Evolutionary conservation across 1,139 yeast genomes (phyloP), one percentile per base, ranked within the genome.

Genomic region (Candida neerlandica): DNA sequence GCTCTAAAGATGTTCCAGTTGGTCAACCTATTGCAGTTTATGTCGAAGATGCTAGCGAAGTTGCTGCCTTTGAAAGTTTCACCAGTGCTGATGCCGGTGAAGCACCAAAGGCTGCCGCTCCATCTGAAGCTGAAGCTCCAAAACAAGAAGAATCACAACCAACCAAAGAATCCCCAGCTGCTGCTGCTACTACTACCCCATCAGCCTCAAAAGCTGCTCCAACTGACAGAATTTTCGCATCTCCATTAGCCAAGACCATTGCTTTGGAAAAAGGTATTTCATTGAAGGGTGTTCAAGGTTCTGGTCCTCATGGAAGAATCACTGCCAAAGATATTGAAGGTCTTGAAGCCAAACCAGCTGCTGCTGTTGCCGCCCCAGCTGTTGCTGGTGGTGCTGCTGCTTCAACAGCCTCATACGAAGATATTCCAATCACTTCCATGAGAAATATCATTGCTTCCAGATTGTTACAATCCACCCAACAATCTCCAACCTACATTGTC

Each of bases 11-110:
- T 63, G 77, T 95, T 50, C 91, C 96, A 45, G 96, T 94, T 48
- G 96, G 96, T 61, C 84, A 86, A 73, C 98, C 99, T 64, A 89
- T 95, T 69, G 99, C 97, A 56, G 97, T 94, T 43, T 92, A 88
- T 66, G 99, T 94, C 48, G 97, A 94, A 73, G 90, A 91, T 35
- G 80, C 81, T 54, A 84, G 63, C 44, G 96, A 89, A 64, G 97
- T 94, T 52, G 78, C 85, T 39, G 97, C 98, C 26, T 94, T 94
- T 66, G 88, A 83, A 61, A 83, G 80, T 61, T 94, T 91, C 78
- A 86, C 96, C 50, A 80, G 84, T 48, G 92, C 82, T 44, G 97
- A 90, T 65, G 96, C 96, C 43, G 88, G 89, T 49, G 83, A 77
- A 43, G 73, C 76, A 33, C 77, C 77, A 44, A 67, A 77, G 52